Evolutionary conservation across 768 basidiomycete species (phyloP), one percentile per base, ranked within the genome.

Genomic region (Phlegmacium glaucopus): DNA sequence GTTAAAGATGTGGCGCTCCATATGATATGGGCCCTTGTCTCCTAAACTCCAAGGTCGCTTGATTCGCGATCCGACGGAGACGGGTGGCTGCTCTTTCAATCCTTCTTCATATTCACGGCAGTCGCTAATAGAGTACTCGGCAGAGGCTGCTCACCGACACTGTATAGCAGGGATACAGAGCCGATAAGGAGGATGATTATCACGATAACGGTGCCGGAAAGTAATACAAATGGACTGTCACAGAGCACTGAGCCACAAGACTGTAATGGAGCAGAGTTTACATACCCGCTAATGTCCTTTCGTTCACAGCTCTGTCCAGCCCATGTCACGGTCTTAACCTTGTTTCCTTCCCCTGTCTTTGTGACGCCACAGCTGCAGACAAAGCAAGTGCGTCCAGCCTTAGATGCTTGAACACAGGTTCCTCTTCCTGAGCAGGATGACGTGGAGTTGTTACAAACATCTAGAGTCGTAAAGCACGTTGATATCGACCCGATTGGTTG

Each of bases 211-310:
- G 85, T 87, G 38, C 90, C 89, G 2, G 79, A 63, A 40, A 93
- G 67, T 41, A 93, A 76, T 12, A 84, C 82, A 53, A 93, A 92
- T 13, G 83, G 80, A 10, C 90, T 92, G 51, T 15, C 40, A 29
- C 50, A 30, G 10, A 34, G 50, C 9, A 44, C 28, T 54, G 37
- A 48, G 26, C 45, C 50, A 47, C 50, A 17, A 36, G 44, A 38
- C 15, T 34, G 30, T 46, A 42, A 18, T 37, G 15, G n/a, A 25
- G 26, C 38, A 18, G 9, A 35, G 26, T 36, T 37, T 11, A 80
- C 87, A 51, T 58, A 90, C 90, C 79, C 80, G 72, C 87, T 90
- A 40, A 92, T 68, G 59, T 93, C 90, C 65, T 80, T 82, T 53
- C 82, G 77, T 71, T 91, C 82, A 54, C 90, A 93, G 52, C 72